Evolutionary conservation across 768 basidiomycete species (phyloP), one percentile per base, ranked within the genome.

Genomic region (Lactifluus piperatus): DNA sequence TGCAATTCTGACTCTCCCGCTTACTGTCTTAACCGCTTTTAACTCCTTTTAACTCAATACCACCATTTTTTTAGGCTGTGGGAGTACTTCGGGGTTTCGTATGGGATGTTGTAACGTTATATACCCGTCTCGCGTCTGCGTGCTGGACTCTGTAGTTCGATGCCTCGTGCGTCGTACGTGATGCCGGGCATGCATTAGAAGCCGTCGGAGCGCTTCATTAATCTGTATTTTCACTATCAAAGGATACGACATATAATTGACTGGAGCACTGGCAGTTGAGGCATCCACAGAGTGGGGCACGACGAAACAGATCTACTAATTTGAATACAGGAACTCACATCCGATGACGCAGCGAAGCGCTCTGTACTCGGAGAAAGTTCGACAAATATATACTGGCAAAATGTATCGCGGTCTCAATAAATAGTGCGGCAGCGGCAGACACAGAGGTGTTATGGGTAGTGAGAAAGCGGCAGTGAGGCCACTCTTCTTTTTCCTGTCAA

Each of bases 1-100:
- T 76, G 74, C 75, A 76, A 75, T 77, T 72, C 76, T 76, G 76
- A 77, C 52, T 36, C 29, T 20, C 20, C n/a, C 6, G n/a, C 9
- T 18, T 13, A 16, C 6, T 4, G 62, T 45, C 13, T 29, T 43
- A 34, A 13, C 24, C 16, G 5, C n/a, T 51, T 44, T 45, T 51
- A 14, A 39, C 8, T 5, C 36, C 2, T 49, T 27, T 11, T 7
- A 27, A 46, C 26, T 47, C 9, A 16, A n/a, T 32, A 18, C 5
- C 9, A 56, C 22, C 18, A n/a, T 43, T 16, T 43, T 22, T 49
- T 43, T 18, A 60, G 58, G 34, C 16, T 14, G 22, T 49, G 52
- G 51, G 13, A 34, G 32, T 5, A 37, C n/a, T 14, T 22, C 14
- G 1, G 10, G 11, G 9, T 46, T 7, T 45, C 29, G 4, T 10